Evolutionary conservation across 768 basidiomycete species (phyloP).

Genomic region (Rhizopogon roseolus): DNA sequence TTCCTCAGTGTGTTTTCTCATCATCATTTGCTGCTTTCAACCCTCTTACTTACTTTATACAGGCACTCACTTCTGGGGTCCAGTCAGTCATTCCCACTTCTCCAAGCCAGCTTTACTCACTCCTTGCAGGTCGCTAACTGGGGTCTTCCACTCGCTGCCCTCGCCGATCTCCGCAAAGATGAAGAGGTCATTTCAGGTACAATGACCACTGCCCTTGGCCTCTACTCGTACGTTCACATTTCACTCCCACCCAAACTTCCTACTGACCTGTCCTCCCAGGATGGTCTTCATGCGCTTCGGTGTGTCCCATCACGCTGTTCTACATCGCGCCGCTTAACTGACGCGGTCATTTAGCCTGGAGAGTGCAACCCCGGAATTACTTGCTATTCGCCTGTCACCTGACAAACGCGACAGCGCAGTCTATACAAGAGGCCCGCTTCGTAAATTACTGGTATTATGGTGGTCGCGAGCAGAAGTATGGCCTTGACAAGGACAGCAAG

Average conservation of each 20-base stretch:
- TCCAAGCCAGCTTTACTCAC: constrained; percentile 3
- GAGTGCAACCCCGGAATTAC: constrained; percentile 94
- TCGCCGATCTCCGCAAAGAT: constrained; percentile 88
- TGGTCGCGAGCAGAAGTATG: constrained; percentile 72
- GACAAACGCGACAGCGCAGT: constrained; percentile 87
- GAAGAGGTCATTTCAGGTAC: constrained; percentile 95
- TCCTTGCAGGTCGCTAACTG: constrained; percentile 86
- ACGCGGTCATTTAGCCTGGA: constrained; percentile 63
- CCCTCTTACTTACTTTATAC: constrained; percentile 13
- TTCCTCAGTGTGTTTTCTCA: constrained; percentile 78
- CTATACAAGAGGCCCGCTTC: constrained; percentile 80
- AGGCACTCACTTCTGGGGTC: constrained; percentile 99
- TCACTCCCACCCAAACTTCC: constrained; percentile 4
- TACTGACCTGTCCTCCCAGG: constrained; percentile 24
- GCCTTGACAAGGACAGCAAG: constrained; percentile 27
- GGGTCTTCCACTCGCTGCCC: constrained; percentile 92
- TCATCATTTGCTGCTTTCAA: constrained; percentile 1
- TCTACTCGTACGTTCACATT: constrained; percentile 80
- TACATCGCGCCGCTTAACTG: constrained; percentile 3
- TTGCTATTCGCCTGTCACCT: constrained; percentile 91
- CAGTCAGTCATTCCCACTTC: constrained; percentile 50
- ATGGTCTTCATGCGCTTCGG: constrained; percentile 96
- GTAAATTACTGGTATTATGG: constrained; percentile 89
- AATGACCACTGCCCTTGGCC: constrained; percentile 88
- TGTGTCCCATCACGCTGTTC: constrained; percentile 27